Percentiles rank a stretch among this genome's conserved stretches.
Evolutionary conservation across 2,329 filamentous ascomycete genomes (phyloP).

Genomic region (Penicillium occitanis): DNA sequence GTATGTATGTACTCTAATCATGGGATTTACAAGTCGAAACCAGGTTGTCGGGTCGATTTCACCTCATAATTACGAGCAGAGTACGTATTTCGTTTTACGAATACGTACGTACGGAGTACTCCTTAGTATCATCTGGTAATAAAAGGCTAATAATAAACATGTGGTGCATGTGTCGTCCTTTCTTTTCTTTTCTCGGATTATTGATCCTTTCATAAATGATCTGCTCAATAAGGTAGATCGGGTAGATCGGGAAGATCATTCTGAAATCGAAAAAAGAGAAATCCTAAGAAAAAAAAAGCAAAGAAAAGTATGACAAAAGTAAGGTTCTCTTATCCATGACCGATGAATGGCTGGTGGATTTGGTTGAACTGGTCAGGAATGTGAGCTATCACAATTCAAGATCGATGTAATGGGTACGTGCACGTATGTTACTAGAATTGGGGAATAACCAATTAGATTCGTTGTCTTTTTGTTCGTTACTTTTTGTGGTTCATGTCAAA

Average conservation of each 20-base stretch:
- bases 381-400: constrained; percentile 3
- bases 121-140: not conserved
- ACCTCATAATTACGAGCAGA: not conserved
- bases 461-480: not conserved
- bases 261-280: not conserved
- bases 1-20: not conserved
- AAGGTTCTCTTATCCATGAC: not conserved
- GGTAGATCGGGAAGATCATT: not conserved
- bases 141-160: not conserved
- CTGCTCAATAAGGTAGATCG: not conserved
- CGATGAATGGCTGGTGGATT: not conserved
- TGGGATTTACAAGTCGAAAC: not conserved
- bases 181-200: not conserved
- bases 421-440: not conserved
- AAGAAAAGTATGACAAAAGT: not conserved
- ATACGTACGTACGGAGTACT: not conserved
- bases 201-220: constrained; percentile 1
- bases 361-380: not conserved
- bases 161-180: not conserved
- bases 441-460: not conserved
- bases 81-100: not conserved
- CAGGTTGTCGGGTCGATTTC: not conserved
- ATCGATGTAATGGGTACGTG: constrained; percentile 4
- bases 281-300: not conserved
- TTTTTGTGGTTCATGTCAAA: not conserved